Evolutionary conservation across 2,329 filamentous ascomycete species (phyloP).

Genomic region (Nemania sp.): DNA sequence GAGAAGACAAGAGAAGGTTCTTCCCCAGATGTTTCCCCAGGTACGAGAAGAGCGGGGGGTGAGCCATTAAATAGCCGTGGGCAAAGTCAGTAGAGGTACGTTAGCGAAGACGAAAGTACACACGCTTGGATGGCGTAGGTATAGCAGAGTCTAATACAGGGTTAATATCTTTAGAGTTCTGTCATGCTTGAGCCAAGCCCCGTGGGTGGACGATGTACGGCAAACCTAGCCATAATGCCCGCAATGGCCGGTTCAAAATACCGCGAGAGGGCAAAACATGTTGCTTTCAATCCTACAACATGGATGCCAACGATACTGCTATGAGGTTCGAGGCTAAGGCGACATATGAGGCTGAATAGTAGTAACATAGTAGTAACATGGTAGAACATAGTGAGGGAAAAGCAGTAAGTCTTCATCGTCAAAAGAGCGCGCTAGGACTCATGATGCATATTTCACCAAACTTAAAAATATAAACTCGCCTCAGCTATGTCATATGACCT

Average conservation of each 20-base stretch:
- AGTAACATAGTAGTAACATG: too few species aligned
- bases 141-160: constrained; percentile 4
- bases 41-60: constrained; percentile 8
- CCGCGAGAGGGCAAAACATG: neutral
- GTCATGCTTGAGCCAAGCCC: constrained; percentile 20
- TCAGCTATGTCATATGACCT: constrained; percentile 16
- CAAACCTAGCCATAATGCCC: neutral
- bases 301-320: neutral
- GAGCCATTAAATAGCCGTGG: constrained; percentile 11
- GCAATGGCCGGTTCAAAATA: neutral
- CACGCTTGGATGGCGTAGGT: neutral
- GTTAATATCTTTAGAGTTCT: constrained; percentile 32
- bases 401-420: neutral
- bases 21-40: constrained; percentile 12
- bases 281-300: neutral
- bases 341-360: neutral
- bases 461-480: constrained; percentile 15
- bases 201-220: constrained; percentile 1
- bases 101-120: constrained; percentile 22
- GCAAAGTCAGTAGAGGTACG: neutral
- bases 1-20: neutral
- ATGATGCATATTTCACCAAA: neutral
- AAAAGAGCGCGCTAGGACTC: neutral
- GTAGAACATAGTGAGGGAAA: neutral
- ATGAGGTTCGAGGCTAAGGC: neutral